Conservation (phyloP, 192 early-diverging fungal species). For the Pilobolus umbonatus region DNA sequence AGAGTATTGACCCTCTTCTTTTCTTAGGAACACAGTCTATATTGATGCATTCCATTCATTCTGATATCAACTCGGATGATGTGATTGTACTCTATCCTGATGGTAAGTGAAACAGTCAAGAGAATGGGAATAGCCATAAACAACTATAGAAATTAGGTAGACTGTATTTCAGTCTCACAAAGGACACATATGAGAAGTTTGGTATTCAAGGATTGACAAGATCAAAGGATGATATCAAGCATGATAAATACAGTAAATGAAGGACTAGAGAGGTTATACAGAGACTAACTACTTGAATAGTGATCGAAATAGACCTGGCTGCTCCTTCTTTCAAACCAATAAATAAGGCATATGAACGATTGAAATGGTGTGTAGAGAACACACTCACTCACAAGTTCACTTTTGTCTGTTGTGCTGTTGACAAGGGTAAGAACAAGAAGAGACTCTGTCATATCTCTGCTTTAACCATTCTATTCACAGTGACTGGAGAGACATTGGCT, state of each 20-base stretch:
- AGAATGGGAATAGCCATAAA: neutral
- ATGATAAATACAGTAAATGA: constrained; percentile 17
- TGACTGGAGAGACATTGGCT: constrained; percentile 12
- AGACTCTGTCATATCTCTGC: neutral
- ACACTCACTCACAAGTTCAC: constrained; percentile 13
- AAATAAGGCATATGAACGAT: constrained; percentile 16
- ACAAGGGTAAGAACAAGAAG: constrained; percentile 13
- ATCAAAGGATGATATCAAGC: constrained; percentile 8
- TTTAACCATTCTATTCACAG: neutral
- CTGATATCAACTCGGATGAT: constrained; percentile 21
- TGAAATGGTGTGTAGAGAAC: constrained; percentile 23
- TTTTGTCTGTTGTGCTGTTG: constrained; percentile 14
- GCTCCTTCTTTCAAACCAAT: constrained; percentile 3
- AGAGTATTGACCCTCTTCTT: too few relatives aligned
- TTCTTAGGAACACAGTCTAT: too few relatives aligned
- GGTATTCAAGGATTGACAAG: constrained; percentile 14
- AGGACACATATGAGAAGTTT: constrained; percentile 17
- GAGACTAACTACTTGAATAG: neutral
- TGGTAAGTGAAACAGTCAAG: constrained; percentile 8
- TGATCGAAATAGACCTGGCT: constrained; percentile 9
- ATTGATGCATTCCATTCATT: constrained; percentile 19
- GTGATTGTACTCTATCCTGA: constrained; percentile 11
- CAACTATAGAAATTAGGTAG: neutral
- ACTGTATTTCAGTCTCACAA: constrained; percentile 16
- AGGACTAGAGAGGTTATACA: too few relatives aligned